Conservation (phyloP, 2,329 filamentous ascomycete species). For the Microthyrium microscopicum region DNA sequence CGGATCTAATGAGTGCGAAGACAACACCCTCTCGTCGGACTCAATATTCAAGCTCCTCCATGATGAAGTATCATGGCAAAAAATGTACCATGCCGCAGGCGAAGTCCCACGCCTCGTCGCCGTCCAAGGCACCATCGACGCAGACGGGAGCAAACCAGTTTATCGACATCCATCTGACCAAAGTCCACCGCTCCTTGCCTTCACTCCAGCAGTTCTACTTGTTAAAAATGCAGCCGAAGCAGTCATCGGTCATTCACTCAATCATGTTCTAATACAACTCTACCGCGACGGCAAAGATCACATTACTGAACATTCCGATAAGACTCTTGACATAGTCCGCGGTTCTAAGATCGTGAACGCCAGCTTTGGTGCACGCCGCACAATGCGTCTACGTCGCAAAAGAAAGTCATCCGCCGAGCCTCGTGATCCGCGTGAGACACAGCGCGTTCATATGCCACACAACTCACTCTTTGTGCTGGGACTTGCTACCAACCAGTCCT, state of each 20-base stretch:
- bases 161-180: slow-evolving; percentile 91
- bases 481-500: slow-evolving; percentile 62
- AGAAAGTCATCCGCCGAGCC: slow-evolving; percentile 22
- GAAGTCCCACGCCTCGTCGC: slow-evolving; percentile 83
- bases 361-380: slow-evolving; percentile 79
- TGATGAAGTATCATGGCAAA: slow-evolving; percentile 69
- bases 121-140: slow-evolving; percentile 58
- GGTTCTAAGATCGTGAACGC: slow-evolving; percentile 80
- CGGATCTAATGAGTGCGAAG: slow-evolving; percentile 13
- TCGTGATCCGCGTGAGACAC: slow-evolving; percentile 31
- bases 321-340: slow-evolving; percentile 76
- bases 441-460: slow-evolving; percentile 63
- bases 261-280: slow-evolving; percentile 83
- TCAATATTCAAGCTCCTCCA: slow-evolving; percentile 54
- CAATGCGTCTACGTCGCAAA: slow-evolving; percentile 80
- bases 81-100: slow-evolving; percentile 82
- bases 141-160: slow-evolving; percentile 64
- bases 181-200: slow-evolving; percentile 58
- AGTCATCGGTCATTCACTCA: slow-evolving; percentile 61
- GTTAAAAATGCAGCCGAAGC: slow-evolving; percentile 55
- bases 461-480: slow-evolving; percentile 81
- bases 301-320: slow-evolving; percentile 94
- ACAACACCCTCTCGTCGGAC: slow-evolving; percentile 28
- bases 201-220: slow-evolving; percentile 53
- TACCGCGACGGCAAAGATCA: slow-evolving; percentile 82